Evolutionary conservation across 768 basidiomycete species (phyloP), one percentile per base, ranked within the genome.

Genomic region (Pholiota microspora): DNA sequence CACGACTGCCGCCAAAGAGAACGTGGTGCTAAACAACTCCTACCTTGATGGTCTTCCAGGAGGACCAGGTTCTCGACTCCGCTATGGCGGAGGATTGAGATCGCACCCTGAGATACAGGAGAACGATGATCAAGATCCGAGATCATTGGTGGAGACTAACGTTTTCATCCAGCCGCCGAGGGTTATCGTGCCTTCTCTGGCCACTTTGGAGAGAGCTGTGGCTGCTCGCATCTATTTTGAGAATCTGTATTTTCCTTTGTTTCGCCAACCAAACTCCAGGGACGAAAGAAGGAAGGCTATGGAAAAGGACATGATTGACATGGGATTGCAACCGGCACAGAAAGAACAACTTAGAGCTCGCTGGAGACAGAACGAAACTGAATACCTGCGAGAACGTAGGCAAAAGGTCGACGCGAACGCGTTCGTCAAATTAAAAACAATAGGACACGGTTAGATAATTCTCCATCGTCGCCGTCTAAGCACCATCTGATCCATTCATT

Each of bases 191-290:
- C 94, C 96, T 34, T 95, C 94, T 51, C 78, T 99, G 53, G 79
- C 86, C 38, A 97, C 96, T 27, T 77, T 98, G 65, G 95, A 99
- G 71, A 94, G 90, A 69, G 92, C 94, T 48, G 92, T 94, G 55
- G 88, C 94, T 29, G 86, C 90, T 35, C 85, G 90, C 67, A 92
- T 98, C 73, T 97, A 86, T 79, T 97, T 98, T 71, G 92, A 92
- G 78, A 93, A 90, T 66, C 78, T 88, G 27, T 95, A 89, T 71
- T 95, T 90, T 71, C 86, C 84, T 27, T 79, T 94, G 51, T 82
- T 94, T 65, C 88, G 92, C 60, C 88, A 93, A 56, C 81, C 88
- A 27, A 84, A 91, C 46, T 89, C 89, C 55, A 83, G 96, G 28
- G 94, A 96, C 68, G 86, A 92, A 68, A 80, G 96, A 54, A 78